A percentile compares a stretch with the other conserved stretches of the same genome.
Conservation (phyloP, 306 rosid species). For the Lagenaria siceraria region DNA sequence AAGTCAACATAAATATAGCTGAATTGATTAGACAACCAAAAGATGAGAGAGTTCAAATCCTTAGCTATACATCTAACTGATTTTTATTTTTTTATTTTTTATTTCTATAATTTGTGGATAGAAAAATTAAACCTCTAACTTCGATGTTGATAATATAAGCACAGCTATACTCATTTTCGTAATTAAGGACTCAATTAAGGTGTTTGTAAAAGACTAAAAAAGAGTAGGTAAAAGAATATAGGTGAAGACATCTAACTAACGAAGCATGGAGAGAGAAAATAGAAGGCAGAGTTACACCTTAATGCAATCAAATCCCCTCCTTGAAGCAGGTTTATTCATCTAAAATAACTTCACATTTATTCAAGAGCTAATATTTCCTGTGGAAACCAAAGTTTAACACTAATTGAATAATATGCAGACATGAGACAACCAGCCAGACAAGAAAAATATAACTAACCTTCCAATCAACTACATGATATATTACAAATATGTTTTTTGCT, state of each 20-base stretch:
- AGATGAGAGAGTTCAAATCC: too few species aligned
- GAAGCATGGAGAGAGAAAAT: background rate
- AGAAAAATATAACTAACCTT: slow-evolving; percentile 21
- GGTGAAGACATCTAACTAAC: background rate
- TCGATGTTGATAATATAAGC: too few species aligned
- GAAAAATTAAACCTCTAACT: too few species aligned
- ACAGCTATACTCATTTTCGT: too few species aligned
- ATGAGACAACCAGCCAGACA: slow-evolving; percentile 3
- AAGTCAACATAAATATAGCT: too few species aligned
- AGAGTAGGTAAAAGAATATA: too few species aligned
- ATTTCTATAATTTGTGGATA: too few species aligned
- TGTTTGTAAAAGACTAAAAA: too few species aligned
- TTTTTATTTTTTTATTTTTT: too few species aligned
- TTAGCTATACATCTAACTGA: too few species aligned
- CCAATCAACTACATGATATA: slow-evolving; percentile 27
- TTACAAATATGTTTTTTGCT: slow-evolving; percentile 20
- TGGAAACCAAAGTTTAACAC: slow-evolving; percentile 14
- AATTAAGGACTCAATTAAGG: too few species aligned
- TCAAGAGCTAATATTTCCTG: background rate
- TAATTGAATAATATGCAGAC: slow-evolving; percentile 7
- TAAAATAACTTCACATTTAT: background rate
- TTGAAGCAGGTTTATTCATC: background rate
- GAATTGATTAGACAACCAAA: too few species aligned
- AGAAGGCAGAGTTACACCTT: background rate
- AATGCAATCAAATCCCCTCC: background rate